phyloP scores from a whole-genome alignment of 257 asterid genomes.

The Solanum chiquidenum region DNA sequence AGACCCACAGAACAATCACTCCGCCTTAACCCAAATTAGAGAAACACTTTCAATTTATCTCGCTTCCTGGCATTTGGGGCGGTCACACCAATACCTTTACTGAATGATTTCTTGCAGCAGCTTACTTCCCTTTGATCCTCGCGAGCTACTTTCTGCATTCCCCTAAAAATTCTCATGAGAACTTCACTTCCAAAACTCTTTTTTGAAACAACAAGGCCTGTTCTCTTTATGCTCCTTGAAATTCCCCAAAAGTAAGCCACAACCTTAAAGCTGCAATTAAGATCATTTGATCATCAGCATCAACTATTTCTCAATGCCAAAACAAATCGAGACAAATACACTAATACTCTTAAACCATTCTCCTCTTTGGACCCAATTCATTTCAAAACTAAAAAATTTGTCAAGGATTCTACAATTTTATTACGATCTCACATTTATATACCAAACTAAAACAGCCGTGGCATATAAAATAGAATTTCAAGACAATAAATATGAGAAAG shows the following conservation, averaged over 20 bases:
- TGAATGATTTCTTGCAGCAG: slow-evolving; percentile 58
- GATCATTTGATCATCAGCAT: slow-evolving; percentile 18
- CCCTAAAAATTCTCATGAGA: slow-evolving; percentile 99
- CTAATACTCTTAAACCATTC: neutral
- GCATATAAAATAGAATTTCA: neutral
- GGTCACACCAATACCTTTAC: slow-evolving; percentile 74
- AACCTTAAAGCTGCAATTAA: slow-evolving; percentile 13
- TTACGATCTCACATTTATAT: neutral
- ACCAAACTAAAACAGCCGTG: neutral
- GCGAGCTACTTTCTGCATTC: slow-evolving; percentile 81
- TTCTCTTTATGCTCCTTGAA: slow-evolving; percentile 37
- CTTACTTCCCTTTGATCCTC: slow-evolving; percentile 52
- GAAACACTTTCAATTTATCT: slow-evolving; percentile 52
- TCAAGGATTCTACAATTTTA: neutral
- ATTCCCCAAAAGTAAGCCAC: slow-evolving; percentile 30
- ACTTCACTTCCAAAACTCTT: slow-evolving; percentile 49
- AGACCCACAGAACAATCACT: slow-evolving; percentile 8
- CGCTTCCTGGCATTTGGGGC: slow-evolving; percentile 91
- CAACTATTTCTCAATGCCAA: neutral
- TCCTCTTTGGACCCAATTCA: neutral
- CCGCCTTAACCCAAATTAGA: slow-evolving; percentile 29
- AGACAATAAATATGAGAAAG: neutral
- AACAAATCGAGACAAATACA: neutral
- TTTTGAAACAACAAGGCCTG: slow-evolving; percentile 44
- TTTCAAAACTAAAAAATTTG: neutral